Evolutionary conservation across 441 rosid species (phyloP), one percentile per base, ranked within the genome.

Genomic region (Daphne laureola): DNA sequence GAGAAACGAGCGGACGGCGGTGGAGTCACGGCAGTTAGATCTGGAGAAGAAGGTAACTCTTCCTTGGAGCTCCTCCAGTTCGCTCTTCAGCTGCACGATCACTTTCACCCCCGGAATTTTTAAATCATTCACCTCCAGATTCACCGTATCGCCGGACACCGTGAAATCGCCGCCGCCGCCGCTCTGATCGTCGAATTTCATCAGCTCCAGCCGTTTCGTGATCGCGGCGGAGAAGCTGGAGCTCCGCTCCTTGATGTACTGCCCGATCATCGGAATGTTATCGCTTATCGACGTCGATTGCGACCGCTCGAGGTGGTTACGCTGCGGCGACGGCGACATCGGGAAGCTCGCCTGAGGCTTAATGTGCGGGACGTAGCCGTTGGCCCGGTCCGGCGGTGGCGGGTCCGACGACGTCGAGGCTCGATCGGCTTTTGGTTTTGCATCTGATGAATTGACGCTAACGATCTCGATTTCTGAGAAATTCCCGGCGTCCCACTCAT

Each of bases 21-120:
- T 79, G 49, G 83, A 81, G 42, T 92, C 95, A 26, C 96, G 48
- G 73, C 96, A 84, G 43, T 86, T 84, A 0, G 98, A 92, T 65
- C 84, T 72, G 2, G 96, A 82, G 71, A 86, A 88, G 64, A 86
- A 75, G 46, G 78, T 76, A 44, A 88, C 59, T 0, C 79, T 73
- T 1, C 96, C 96, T 46, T 51, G 79, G 18, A 78, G 55, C 13
- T 60, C 66, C 3, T 62, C 79, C 40, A 36, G 58, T 13, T 69
- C 79, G 67, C 27, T 55, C 59, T 88, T 86, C 11, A 67, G 62
- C 66, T 62, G 77, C 41, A 81, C 98, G 7, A 77, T 47, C 35
- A 49, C 52, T n/a, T 49, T 49, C 35, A 49, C 52, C 4, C 52
- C 52, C 0, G 52, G 52, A 14, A 49, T 49, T 17, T 49, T 49